Evolutionary conservation across 192 early-diverging fungal species (phyloP), one percentile per base, ranked within the genome.

Genomic region (Backusella psychrophila): DNA sequence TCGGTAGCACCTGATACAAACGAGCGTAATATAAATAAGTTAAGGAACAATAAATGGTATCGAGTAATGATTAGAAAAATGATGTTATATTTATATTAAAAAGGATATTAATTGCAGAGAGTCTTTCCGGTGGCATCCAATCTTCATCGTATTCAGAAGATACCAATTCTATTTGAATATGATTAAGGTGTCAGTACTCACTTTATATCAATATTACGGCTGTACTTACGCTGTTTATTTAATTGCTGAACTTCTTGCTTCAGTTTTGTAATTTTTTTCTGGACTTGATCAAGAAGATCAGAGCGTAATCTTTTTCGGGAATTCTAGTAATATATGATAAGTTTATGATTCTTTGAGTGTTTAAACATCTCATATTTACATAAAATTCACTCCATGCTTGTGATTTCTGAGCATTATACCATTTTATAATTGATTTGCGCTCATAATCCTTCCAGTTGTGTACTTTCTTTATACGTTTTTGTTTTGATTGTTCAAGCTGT

Each of bases 331-430:
- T 26, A 29, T 29, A 63, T 63, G 56, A 63, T 63, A 29, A 63
- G 26, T 56, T 23, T 11, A 56, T 56, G 8, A 7, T 56, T 21
- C 21, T n/a, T 56, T 21, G 6, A 2, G n/a, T 56, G 9, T 9
- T n/a, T 56, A 9, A n/a, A 56, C 23, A 0, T 36, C 33, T 35
- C 3, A n/a, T 19, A 19, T 68, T 65, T 74, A 74, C 73, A 59
- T 66, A 41, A 31, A 66, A 74, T 23, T 74, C 73, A 44, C 66
- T 38, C 73, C 59, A 42, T 35, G 73, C 73, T 46, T 74, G 73
- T 31, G 38, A 26, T 23, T 65, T 74, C 21, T 74, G 73, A 65
- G 73, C 73, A 39, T 21, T 8, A 41, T 42, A 74, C 63, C 73
- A 74, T 19, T 66, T 38, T 19, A 21, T 17, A 41, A 74, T 59